phyloP scores from a whole-genome alignment of 176 grass and related monocot species.

The Alloteropsis semialata region DNA sequence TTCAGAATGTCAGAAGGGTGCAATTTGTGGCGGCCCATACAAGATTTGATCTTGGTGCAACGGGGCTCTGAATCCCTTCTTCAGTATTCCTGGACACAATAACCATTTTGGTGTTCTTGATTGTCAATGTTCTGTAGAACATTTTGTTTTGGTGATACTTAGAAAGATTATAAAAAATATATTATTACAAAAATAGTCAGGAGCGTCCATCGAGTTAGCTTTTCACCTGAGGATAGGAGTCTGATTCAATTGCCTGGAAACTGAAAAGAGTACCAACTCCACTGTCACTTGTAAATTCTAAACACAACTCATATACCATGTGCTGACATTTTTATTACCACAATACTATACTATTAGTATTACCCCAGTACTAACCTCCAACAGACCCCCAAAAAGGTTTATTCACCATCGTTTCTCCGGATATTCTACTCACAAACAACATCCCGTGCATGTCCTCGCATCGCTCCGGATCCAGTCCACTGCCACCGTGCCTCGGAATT shows the following conservation, averaged over 20 bases:
- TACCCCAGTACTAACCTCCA: neutral
- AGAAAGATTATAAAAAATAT: too few species aligned
- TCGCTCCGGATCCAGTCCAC: neutral
- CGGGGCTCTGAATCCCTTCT: too few species aligned
- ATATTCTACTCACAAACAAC: conserved; percentile 9
- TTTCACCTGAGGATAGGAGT: neutral
- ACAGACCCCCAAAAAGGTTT: neutral
- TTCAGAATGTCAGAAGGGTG: too few species aligned
- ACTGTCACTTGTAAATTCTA: neutral
- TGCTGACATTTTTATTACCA: too few species aligned
- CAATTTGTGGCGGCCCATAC: too few species aligned
- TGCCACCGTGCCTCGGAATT: neutral
- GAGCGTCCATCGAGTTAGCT: neutral
- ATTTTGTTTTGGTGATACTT: neutral
- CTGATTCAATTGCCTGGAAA: neutral
- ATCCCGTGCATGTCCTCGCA: too few species aligned
- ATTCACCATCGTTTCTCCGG: neutral
- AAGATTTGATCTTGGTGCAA: too few species aligned
- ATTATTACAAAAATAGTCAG: neutral
- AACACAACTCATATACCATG: neutral
- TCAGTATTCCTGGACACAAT: too few species aligned
- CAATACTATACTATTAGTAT: too few species aligned
- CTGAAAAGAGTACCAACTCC: neutral
- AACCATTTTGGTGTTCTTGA: too few species aligned
- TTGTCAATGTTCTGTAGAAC: too few species aligned